Conservation (phyloP, 2,329 filamentous ascomycete genomes). For the Didymella arachidicola region DNA sequence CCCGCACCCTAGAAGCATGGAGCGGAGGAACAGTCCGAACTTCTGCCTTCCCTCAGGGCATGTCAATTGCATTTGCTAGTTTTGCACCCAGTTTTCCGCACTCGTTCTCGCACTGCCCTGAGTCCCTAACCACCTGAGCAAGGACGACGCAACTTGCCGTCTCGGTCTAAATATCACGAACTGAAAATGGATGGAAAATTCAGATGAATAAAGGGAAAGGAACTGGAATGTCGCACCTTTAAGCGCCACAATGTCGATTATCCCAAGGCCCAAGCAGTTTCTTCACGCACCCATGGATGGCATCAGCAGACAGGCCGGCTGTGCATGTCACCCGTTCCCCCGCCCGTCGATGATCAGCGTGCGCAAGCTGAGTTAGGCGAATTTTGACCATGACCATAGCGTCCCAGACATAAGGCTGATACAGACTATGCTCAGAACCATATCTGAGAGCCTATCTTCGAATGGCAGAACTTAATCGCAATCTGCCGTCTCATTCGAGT, state of each 20-base stretch:
- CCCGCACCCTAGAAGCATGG: conserved; percentile 6
- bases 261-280: conserved; percentile 5
- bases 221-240: conserved; percentile 4
- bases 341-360: conserved; percentile 11
- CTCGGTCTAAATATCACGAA: background rate
- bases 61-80: background rate
- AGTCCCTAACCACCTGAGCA: background rate
- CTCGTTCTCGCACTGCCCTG: background rate
- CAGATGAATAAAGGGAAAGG: background rate
- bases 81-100: conserved; percentile 6
- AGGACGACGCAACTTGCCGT: background rate
- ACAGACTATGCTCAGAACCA: conserved; percentile 1
- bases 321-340: conserved; percentile 9
- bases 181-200: background rate
- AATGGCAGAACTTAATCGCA: background rate
- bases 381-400: conserved; percentile 9
- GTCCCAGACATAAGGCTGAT: conserved; percentile 12
- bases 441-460: background rate
- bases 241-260: conserved; percentile 6
- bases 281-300: background rate
- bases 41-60: background rate
- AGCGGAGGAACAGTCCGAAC: conserved; percentile 7
- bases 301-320: conserved; percentile 1
- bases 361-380: conserved; percentile 8
- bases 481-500: background rate